Conservation (phyloP, 2,329 filamentous ascomycete species). For the Scedosporium boydii region DNA sequence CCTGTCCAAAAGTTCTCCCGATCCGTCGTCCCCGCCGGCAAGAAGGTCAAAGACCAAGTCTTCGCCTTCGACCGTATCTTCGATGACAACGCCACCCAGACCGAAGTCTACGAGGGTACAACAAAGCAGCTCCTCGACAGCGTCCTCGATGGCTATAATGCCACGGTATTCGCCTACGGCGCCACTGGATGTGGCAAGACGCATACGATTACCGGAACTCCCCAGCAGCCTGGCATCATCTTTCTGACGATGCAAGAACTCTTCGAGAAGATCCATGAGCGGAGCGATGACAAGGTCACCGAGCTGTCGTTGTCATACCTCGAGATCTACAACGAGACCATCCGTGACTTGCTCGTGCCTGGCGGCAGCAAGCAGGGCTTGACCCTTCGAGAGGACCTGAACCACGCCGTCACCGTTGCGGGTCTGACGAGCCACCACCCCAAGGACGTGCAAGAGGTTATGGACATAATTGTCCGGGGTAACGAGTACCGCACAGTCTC, state of each 20-base stretch:
- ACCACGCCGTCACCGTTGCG: conserved; percentile 83
- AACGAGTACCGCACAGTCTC: conserved; percentile 95
- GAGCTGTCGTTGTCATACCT: conserved; percentile 91
- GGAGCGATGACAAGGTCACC: conserved; percentile 75
- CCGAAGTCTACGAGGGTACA: conserved; percentile 90
- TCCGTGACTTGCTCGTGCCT: conserved; percentile 85
- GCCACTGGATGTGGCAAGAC: conserved; percentile 98
- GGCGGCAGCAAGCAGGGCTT: conserved; percentile 73
- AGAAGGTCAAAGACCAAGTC: conserved; percentile 93
- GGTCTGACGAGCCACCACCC: conserved; percentile 88
- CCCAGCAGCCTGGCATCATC: conserved; percentile 92
- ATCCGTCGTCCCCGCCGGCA: conserved; percentile 72
- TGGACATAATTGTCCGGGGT: conserved; percentile 96
- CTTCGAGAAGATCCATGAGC: conserved; percentile 89
- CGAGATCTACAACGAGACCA: conserved; percentile 99
- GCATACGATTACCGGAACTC: conserved; percentile 89
- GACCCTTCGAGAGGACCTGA: conserved; percentile 89
- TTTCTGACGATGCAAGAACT: conserved; percentile 98
- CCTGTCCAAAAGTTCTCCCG: conserved; percentile 80
- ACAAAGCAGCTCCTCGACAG: conserved; percentile 85
- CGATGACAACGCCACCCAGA: conserved; percentile 87
- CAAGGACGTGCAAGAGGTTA: conserved; percentile 86
- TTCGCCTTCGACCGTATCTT: conserved; percentile 97
- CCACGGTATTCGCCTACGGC: conserved; percentile 96
- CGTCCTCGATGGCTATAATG: conserved; percentile 95